Percentiles rank a stretch among this genome's conserved stretches.
These are phyloP conservation scores for Botrytis medusae DNA, from an alignment of 2,329 filamentous ascomycete species.

Conservation along the genomic window DNA sequence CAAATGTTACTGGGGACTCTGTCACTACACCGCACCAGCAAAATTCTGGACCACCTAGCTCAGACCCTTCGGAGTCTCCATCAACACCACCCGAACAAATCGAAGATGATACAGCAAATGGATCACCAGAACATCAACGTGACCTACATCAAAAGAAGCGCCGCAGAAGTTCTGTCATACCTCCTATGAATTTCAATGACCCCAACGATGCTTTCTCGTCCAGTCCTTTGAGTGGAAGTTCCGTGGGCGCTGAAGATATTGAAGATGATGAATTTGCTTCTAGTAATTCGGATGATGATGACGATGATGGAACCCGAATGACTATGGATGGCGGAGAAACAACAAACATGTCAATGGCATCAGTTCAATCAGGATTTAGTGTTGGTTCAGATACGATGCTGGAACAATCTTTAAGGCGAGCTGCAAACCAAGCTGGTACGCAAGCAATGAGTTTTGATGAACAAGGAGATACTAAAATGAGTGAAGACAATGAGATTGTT, in stretches of 20 bases:
- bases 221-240: conserved; percentile 70
- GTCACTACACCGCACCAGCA: conserved; percentile 31
- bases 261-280: conserved; percentile 51
- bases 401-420: conserved; percentile 75
- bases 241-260: conserved; percentile 46
- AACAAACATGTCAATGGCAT: conserved; percentile 66
- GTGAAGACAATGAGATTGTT: conserved; percentile 64
- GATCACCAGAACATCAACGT: conserved; percentile 64
- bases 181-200: conserved; percentile 63
- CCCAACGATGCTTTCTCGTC: conserved; percentile 69
- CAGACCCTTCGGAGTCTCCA: conserved; percentile 55
- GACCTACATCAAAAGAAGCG: conserved; percentile 62
- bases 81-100: conserved; percentile 62
- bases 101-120: conserved; percentile 57
- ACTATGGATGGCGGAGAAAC: conserved; percentile 69
- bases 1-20: conserved; percentile 46
- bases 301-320: conserved; percentile 78
- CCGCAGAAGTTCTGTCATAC: conserved; percentile 66
- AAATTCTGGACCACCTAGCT: conserved; percentile 40
- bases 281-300: conserved; percentile 56
- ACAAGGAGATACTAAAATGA: conserved; percentile 52
- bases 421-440: conserved; percentile 72
- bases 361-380: conserved; percentile 56
- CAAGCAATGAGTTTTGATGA: conserved; percentile 61
- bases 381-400: conserved; percentile 71